Evolutionary conservation across 1,284 basidiomycete species (phyloP).

Genomic region (Rhodotorula sp.): DNA sequence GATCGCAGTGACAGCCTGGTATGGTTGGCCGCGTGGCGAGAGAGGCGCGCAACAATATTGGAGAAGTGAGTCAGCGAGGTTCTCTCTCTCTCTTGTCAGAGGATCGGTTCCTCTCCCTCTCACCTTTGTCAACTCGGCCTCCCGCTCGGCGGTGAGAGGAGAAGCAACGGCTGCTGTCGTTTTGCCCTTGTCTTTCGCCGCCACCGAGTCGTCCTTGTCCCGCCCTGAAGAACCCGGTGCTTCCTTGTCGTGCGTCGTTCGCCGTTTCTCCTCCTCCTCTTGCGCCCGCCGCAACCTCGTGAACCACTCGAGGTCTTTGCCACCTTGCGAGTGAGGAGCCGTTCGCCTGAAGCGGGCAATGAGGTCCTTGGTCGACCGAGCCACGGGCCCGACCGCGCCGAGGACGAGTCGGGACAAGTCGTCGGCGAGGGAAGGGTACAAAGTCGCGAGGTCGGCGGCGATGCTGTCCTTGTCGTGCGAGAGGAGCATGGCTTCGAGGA

Average conservation of each 20-base stretch:
- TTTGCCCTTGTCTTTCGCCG: too few relatives aligned
- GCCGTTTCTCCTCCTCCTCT: background rate
- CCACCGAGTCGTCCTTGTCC: too few relatives aligned
- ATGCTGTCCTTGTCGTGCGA: background rate
- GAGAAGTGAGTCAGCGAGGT: too few relatives aligned
- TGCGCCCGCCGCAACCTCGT: background rate
- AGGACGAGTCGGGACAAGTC: background rate
- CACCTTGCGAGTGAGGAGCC: background rate
- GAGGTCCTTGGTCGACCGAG: conserved; percentile 19
- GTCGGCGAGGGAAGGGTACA: background rate
- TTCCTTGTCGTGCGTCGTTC: background rate
- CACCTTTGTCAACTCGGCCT: conserved; percentile 6
- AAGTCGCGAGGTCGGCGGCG: background rate
- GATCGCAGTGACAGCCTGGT: conserved; percentile 60
- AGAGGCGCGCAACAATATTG: too few relatives aligned
- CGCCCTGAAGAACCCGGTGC: too few relatives aligned
- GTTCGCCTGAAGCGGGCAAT: conserved; percentile 7
- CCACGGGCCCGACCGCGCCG: conserved; percentile 13
- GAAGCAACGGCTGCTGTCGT: too few relatives aligned
- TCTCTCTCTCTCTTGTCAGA: too few relatives aligned
- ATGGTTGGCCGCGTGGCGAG: conserved; percentile 41
- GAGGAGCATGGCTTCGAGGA: conserved; percentile 8
- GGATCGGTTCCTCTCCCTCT: too few relatives aligned
- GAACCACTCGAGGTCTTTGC: background rate
- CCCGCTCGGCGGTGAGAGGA: background rate